phyloP scores from a whole-genome alignment of 1,139 yeast genomes.

The Wickerhamomyces sp. region DNA sequence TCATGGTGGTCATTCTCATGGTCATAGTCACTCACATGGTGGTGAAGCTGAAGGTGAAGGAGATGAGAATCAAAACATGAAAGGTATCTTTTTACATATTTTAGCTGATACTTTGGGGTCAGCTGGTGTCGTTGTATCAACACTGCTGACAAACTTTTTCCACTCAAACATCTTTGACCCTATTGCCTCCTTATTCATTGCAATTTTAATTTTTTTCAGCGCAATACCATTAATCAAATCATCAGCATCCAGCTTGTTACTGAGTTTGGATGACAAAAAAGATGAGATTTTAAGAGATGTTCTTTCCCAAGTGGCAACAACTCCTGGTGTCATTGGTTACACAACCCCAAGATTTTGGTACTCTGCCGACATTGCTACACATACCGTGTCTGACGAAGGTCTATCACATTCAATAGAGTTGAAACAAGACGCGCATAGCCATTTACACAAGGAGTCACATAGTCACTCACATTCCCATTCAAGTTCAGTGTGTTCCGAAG shows the following conservation, averaged over 20 bases:
- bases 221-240: conserved; percentile 81
- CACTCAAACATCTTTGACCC: conserved; percentile 75
- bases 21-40: conserved; percentile 28
- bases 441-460: conserved; percentile 17
- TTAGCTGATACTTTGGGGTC: conserved; percentile 96
- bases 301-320: conserved; percentile 58
- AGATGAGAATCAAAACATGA: conserved; percentile 74
- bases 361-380: conserved; percentile 35
- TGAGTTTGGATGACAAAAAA: conserved; percentile 50
- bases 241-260: conserved; percentile 68
- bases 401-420: conserved; percentile 11
- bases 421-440: conserved; percentile 28
- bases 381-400: conserved; percentile 10
- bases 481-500: conserved; percentile 8
- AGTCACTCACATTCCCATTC: conserved; percentile 15
- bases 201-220: conserved; percentile 70
- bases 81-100: conserved; percentile 88
- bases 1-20: conserved; percentile 30
- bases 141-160: conserved; percentile 56
- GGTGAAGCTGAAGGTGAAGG: conserved; percentile 7
- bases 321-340: conserved; percentile 80
- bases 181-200: conserved; percentile 83
- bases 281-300: conserved; percentile 61
- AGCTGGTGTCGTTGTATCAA: conserved; percentile 90
- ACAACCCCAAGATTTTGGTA: conserved; percentile 88